Evolutionary conservation across 768 basidiomycete species (phyloP).

Genomic region (Trametes elegans): DNA sequence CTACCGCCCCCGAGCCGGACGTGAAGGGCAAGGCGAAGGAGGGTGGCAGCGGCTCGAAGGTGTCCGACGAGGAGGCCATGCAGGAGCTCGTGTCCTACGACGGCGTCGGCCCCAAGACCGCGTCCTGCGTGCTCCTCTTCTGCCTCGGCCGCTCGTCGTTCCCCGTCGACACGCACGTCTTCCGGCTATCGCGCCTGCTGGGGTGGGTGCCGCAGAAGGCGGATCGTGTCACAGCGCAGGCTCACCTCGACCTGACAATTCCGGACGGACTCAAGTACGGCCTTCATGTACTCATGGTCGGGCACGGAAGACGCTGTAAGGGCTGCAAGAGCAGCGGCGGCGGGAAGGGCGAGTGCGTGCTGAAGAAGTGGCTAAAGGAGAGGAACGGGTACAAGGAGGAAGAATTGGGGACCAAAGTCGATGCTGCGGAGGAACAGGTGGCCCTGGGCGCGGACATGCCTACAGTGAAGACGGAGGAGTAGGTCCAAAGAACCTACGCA

Average conservation of each 20-base stretch:
- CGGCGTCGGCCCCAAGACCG: constrained; percentile 64
- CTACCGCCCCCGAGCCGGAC: constrained; percentile 25
- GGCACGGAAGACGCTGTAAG: constrained; percentile 52
- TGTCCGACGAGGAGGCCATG: constrained; percentile 52
- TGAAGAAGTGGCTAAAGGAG: constrained; percentile 37
- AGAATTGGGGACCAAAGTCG: constrained; percentile 19
- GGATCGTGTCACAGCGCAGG: constrained; percentile 52
- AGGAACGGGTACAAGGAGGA: constrained; percentile 20
- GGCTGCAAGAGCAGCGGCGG: constrained; percentile 45
- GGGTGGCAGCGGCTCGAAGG: constrained; percentile 19
- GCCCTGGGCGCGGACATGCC: not conserved
- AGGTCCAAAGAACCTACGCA: too few species aligned
- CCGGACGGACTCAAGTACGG: constrained; percentile 55
- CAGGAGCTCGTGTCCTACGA: constrained; percentile 52
- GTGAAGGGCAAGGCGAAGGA: constrained; percentile 13
- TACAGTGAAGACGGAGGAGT: constrained; percentile 6
- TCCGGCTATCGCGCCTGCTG: constrained; percentile 48
- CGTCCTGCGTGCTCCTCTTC: constrained; percentile 60
- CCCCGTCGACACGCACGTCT: constrained; percentile 66
- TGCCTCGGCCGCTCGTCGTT: constrained; percentile 60
- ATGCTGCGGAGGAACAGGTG: constrained; percentile 9
- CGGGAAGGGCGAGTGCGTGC: constrained; percentile 31
- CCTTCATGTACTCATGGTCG: constrained; percentile 57
- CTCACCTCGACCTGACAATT: constrained; percentile 51
- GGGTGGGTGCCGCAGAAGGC: constrained; percentile 49